A percentile compares a stretch with the other conserved stretches of the same genome.
These are phyloP conservation scores for Emergomyces africanus DNA, from an alignment of 2,329 filamentous ascomycete species.

Conservation along the genomic window DNA sequence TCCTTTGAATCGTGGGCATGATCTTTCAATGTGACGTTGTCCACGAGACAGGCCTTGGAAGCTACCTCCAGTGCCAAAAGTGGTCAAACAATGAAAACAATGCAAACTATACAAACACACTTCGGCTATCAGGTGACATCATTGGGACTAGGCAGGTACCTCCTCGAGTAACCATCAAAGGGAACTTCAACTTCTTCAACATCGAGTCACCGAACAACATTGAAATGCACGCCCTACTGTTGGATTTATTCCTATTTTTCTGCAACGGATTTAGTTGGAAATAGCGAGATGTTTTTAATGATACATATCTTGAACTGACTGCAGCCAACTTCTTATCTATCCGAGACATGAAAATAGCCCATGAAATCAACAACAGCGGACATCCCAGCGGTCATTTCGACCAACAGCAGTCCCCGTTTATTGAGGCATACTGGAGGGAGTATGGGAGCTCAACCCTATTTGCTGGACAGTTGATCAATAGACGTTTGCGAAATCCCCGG, in stretches of 20 bases:
- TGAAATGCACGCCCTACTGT: neutral
- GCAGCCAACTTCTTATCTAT: neutral
- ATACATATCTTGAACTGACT: neutral
- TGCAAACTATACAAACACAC: slow-evolving; percentile 7
- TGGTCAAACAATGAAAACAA: neutral
- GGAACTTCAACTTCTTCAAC: neutral
- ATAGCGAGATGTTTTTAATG: neutral
- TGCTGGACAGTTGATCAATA: slow-evolving; percentile 6
- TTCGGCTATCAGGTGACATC: slow-evolving; percentile 12
- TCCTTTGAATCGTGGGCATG: neutral
- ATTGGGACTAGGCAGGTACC: neutral
- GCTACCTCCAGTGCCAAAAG: neutral
- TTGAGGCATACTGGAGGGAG: slow-evolving; percentile 10
- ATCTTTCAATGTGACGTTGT: neutral
- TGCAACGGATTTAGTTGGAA: neutral
- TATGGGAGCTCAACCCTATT: slow-evolving; percentile 8
- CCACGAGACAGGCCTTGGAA: neutral
- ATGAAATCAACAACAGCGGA: neutral
- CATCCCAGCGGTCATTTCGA: neutral
- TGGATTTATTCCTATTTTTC: neutral
- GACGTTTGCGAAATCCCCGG: slow-evolving; percentile 15
- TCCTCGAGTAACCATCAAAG: neutral
- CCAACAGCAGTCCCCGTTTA: neutral
- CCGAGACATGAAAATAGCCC: slow-evolving; percentile 2
- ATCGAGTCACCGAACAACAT: neutral